Percentiles rank a stretch among this genome's conserved stretches.
Conservation (phyloP, 768 basidiomycete genomes). For the Leccinum aurantiacum region DNA sequence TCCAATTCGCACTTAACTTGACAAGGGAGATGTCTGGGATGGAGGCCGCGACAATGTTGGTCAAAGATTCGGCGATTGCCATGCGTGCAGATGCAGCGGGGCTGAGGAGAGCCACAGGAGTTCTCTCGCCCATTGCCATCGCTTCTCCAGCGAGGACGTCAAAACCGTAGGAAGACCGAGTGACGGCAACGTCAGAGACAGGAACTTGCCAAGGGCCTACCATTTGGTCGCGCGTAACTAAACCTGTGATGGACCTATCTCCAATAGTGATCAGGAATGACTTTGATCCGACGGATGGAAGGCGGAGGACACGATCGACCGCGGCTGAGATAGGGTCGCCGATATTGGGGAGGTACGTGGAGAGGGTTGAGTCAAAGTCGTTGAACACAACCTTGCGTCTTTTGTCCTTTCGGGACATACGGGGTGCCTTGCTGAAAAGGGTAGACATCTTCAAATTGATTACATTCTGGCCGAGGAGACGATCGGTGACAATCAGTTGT, state of each 20-base stretch:
- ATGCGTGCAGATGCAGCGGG: slow-evolving; percentile 92
- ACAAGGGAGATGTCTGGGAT: slow-evolving; percentile 67
- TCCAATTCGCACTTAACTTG: slow-evolving; percentile 99
- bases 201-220: slow-evolving; percentile 99
- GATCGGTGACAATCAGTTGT: slow-evolving; percentile 86
- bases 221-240: slow-evolving; percentile 97
- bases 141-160: slow-evolving; percentile 83
- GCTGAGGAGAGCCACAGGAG: slow-evolving; percentile 84
- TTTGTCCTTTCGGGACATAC: slow-evolving; percentile 75
- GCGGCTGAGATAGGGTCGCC: slow-evolving; percentile 59
- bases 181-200: slow-evolving; percentile 95
- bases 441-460: slow-evolving; percentile 92
- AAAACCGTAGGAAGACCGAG: slow-evolving; percentile 93
- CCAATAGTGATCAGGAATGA: slow-evolving; percentile 99
- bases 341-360: slow-evolving; percentile 56
- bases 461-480: slow-evolving; percentile 73
- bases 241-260: slow-evolving; percentile 89
- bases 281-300: slow-evolving; percentile 93
- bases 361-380: slow-evolving; percentile 72
- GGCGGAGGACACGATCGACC: slow-evolving; percentile 76
- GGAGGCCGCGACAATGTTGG: slow-evolving; percentile 83
- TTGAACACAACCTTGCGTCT: slow-evolving; percentile 41
- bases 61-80: slow-evolving; percentile 92
- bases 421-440: slow-evolving; percentile 94
- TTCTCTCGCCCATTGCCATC: slow-evolving; percentile 98